Base-by-base conservation (phyloP, 768 basidiomycete species). In the Chalciporus chontae region DNA sequence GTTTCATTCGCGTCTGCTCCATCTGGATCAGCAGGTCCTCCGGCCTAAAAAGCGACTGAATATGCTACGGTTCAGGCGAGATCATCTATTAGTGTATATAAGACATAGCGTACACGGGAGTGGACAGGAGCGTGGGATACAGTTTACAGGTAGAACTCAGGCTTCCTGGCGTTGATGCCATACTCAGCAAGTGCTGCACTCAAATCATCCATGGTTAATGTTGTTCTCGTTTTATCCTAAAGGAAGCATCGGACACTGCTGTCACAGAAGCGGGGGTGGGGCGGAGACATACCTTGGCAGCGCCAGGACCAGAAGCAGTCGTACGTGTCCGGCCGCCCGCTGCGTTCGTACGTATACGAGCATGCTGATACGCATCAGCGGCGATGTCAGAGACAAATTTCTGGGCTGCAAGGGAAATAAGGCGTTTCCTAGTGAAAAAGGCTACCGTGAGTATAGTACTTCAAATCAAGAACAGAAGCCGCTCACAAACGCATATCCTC, bases 311-410 rank as follows among this genome's bases (percentile, higher is more conserved):
- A 10, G 71, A 62, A 23, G 74, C 62, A 2, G 78, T 74, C 10
- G 79, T 75, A 23, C 87, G 77, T 24, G 82, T 75, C 14, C 90
- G 78, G 32, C 90, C 87, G 24, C 85, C 81, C 5, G 84, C 65
- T 31, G 90, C 92, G 52, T 91, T 95, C 1, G 91, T 90, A 32
- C 96, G 84, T 61, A 98, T 90, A 26, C 95, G 89, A 8, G 96
- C 96, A 69, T 97, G 95, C 63, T 97, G 94, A 70, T 91, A 98
- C 9, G 96, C 94, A 67, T 99, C 96, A 2, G 90, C 82, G 3
- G 95, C 89, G 48, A 99, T 94, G 64, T 98, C 95, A 7, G 94
- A 90, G 39, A 98, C 86, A 65, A 99, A 98, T 64, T 98, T 97
- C 64, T 99, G 96, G 0, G 96, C 93, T 3, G 96, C 94, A 11